Evolutionary conservation across 2,329 filamentous ascomycete genomes (phyloP).

Genomic region (Dactylella cylindrospora): DNA sequence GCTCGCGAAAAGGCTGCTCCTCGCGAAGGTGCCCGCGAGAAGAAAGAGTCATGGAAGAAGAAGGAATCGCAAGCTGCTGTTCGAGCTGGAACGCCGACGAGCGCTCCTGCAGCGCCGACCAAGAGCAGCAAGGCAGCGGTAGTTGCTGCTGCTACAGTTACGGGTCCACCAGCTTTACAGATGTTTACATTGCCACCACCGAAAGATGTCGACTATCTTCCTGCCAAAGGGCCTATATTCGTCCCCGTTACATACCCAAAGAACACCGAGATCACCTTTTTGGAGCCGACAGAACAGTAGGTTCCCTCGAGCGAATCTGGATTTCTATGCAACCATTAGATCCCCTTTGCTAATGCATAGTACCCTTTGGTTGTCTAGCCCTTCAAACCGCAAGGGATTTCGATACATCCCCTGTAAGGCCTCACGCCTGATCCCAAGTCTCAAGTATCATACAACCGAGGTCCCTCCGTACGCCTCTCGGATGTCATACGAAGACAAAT

Average conservation of each 20-base stretch:
- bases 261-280: constrained; percentile 56
- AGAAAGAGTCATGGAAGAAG: constrained; percentile 70
- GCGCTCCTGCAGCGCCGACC: constrained; percentile 48
- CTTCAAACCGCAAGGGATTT: constrained; percentile 71
- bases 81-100: constrained; percentile 50
- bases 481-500: constrained; percentile 89
- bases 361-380: constrained; percentile 47
- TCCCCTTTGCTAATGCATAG: constrained; percentile 60
- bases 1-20: constrained; percentile 35
- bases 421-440: constrained; percentile 77
- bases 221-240: constrained; percentile 30
- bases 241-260: constrained; percentile 34
- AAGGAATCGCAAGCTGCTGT: constrained; percentile 61
- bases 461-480: constrained; percentile 78
- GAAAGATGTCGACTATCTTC: constrained; percentile 56
- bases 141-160: constrained; percentile 8
- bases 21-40: constrained; percentile 51
- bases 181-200: constrained; percentile 48
- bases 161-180: constrained; percentile 31
- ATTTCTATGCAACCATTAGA: constrained; percentile 15
- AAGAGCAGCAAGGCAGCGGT: constrained; percentile 1
- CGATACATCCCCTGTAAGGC: constrained; percentile 89
- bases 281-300: constrained; percentile 67
- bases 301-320: too few relatives aligned
- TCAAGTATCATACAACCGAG: constrained; percentile 88